phyloP scores from a whole-genome alignment of 1,139 yeast genomes.

The Candida freyschussii region DNA sequence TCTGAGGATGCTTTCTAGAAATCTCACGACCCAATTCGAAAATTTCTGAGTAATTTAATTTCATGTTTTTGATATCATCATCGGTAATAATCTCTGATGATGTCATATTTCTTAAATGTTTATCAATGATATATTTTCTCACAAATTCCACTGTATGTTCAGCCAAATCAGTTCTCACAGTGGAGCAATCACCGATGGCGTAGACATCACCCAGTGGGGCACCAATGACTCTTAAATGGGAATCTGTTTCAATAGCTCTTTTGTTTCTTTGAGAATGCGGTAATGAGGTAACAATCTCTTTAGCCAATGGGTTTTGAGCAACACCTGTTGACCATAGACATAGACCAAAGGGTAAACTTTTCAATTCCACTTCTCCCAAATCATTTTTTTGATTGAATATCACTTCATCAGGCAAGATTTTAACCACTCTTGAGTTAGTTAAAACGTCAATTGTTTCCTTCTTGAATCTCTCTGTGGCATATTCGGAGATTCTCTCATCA shows the following conservation, averaged over 20 bases:
- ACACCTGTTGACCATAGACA: conserved; percentile 71
- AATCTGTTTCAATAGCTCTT: conserved; percentile 62
- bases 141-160: conserved; percentile 45
- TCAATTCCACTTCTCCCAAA: conserved; percentile 37
- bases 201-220: conserved; percentile 58
- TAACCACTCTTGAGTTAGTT: conserved; percentile 55
- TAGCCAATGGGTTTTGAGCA: conserved; percentile 52
- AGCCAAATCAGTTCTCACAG: conserved; percentile 53
- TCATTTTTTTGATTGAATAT: conserved; percentile 44
- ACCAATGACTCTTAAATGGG: conserved; percentile 59
- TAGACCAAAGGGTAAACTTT: conserved; percentile 53
- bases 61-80: conserved; percentile 38
- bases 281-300: conserved; percentile 40
- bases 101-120: conserved; percentile 31
- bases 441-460: conserved; percentile 55
- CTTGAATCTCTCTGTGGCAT: conserved; percentile 54
- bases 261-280: conserved; percentile 44
- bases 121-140: conserved; percentile 38
- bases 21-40: conserved; percentile 41
- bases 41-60: conserved; percentile 42
- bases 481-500: conserved; percentile 54
- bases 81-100: conserved; percentile 35
- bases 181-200: conserved; percentile 65
- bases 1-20: conserved; percentile 49
- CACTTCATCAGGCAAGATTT: conserved; percentile 48